Conservation (phyloP, 306 rosid genomes). For the Inga oerstediana region DNA sequence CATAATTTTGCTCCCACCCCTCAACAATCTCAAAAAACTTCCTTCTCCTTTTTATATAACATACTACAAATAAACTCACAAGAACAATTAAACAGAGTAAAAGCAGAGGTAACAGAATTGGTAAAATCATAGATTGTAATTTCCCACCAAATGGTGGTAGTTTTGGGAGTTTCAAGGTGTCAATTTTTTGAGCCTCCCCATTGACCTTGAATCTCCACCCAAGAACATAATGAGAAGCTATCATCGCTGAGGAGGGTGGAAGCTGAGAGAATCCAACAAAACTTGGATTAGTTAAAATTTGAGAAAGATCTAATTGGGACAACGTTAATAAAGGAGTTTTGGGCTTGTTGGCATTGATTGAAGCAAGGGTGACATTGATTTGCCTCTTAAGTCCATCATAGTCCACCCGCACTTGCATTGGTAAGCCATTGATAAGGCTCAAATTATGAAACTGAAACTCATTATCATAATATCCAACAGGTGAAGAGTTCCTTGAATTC, state of each 20-base stretch:
- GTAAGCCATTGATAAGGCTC: conserved; percentile 47
- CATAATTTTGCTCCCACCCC: conserved; percentile 69
- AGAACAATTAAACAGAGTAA: conserved; percentile 19
- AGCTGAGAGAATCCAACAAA: conserved; percentile 66
- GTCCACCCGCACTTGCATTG: conserved; percentile 65
- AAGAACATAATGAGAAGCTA: conserved; percentile 44
- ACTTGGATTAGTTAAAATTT: conserved; percentile 37
- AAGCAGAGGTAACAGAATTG: conserved; percentile 33
- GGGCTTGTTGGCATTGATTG: conserved; percentile 46
- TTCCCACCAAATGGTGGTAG: conserved; percentile 32
- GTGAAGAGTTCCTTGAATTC: background rate
- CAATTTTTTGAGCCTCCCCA: conserved; percentile 48
- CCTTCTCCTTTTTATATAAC: conserved; percentile 36
- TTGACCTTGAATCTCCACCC: conserved; percentile 68
- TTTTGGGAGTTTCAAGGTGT: conserved; percentile 42
- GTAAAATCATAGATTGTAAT: conserved; percentile 3
- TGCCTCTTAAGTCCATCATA: conserved; percentile 48
- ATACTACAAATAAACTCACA: conserved; percentile 6
- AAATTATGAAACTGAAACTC: background rate
- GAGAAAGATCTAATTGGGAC: background rate
- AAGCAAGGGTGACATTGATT: conserved; percentile 56
- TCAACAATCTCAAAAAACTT: conserved; percentile 51
- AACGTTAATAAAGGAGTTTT: conserved; percentile 27
- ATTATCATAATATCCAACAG: conserved; percentile 42
- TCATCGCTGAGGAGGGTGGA: conserved; percentile 14